Base-by-base conservation (phyloP, 208 protist genomes). In the Trypanosoma mega region DNA sequence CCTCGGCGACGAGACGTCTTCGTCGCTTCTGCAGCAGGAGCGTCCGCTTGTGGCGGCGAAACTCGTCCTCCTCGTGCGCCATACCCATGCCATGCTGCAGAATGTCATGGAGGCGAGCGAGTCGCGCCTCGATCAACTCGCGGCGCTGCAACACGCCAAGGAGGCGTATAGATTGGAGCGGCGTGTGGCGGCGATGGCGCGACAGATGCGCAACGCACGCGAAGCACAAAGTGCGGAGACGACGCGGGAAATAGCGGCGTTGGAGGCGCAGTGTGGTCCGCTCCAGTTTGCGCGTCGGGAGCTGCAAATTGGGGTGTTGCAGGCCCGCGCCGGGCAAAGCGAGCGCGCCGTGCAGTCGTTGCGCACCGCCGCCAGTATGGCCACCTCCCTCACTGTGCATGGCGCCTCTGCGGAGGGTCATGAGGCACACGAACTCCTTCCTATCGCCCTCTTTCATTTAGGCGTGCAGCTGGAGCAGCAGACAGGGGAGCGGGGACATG, bases 271-370 rank as follows among this genome's bases (percentile, higher is more conserved):
- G 23, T 58, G 43, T 14, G 48, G 30, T 18, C 4, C 33, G 0
- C 24, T 51, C 2, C 33, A 58, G 21, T 63, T 57, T 44, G 64
- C 55, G 8, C 41, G 49, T 37, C 56, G 30, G 47, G 47, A 62
- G 37, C 62, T 70, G 55, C 55, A 63, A 7, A 55, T 70, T 43
- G 64, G 34, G 9, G 37, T 63, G 1, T 23, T 70, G 5, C 27
- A 49, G 7, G 39, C 26, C 33, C 24, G 21, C 30, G 18, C 24
- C 11, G 64, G 64, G 21, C 46, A 57, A 29, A 27, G 34, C 16
- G 37, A 63, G 23, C 48, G 31, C 21, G 53, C 64, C 6, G 0
- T 63, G n/a, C 52, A 44, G 39, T 18, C 39, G n/a, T 16, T 48
- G 14, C 54, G 55, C n/a, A 48, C 44, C 5, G 55, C 55, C 12